Percentiles rank a stretch among this genome's conserved stretches.
Evolutionary conservation across 345 rosid genomes (phyloP).

Genomic region (Microthlaspi erraticum): DNA sequence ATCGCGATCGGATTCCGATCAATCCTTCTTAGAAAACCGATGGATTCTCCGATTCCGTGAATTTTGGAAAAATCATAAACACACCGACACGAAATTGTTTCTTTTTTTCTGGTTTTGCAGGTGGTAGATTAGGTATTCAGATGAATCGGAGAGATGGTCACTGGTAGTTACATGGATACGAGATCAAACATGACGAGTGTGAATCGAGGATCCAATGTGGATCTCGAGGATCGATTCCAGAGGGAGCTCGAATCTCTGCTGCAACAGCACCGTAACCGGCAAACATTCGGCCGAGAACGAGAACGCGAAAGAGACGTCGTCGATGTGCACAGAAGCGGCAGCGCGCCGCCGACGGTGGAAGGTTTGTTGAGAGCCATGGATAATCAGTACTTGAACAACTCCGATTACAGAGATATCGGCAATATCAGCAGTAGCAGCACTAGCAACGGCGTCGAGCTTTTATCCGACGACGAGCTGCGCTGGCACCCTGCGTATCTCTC

Average conservation of each 20-base stretch:
- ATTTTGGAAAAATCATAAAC: not conserved
- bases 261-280: conserved; percentile 58
- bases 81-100: conserved; percentile 18
- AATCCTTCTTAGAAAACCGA: not conserved
- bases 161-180: conserved; percentile 66
- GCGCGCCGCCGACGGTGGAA: conserved; percentile 95
- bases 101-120: not conserved
- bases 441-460: conserved; percentile 46
- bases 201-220: conserved; percentile 54
- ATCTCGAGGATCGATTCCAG: conserved; percentile 63
- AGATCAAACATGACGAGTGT: conserved; percentile 52
- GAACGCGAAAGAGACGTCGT: conserved; percentile 64
- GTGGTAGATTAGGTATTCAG: conserved; percentile 35
- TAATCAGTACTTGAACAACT: conserved; percentile 57
- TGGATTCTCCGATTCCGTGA: conserved; percentile 21
- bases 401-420: conserved; percentile 48
- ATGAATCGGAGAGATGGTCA: conserved; percentile 51
- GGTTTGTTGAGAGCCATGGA: conserved; percentile 81
- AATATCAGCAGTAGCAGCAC: conserved; percentile 18
- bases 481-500: conserved; percentile 81
- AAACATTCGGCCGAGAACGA: conserved; percentile 44
- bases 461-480: conserved; percentile 80
- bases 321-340: conserved; percentile 74
- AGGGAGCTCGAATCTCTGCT: conserved; percentile 72
- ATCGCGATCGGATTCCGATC: conserved; percentile 35